Conservation (phyloP, 2,329 filamentous ascomycete species). For the Westerdykella sp. region DNA sequence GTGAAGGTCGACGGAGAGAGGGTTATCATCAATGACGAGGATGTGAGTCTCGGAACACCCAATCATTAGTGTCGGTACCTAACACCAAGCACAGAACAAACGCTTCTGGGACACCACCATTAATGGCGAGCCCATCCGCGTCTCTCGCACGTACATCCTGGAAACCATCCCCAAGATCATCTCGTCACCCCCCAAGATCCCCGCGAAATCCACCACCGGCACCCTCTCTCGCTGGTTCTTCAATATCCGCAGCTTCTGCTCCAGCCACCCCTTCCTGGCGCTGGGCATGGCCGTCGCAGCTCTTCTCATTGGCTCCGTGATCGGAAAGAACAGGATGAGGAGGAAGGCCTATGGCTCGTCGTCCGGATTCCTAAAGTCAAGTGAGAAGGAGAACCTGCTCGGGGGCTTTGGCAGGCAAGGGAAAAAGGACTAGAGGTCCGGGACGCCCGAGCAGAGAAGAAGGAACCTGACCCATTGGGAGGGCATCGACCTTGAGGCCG, state of each 20-base stretch:
- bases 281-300: constrained; percentile 54
- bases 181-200: constrained; percentile 62
- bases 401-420: constrained; percentile 47
- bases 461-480: too few species aligned
- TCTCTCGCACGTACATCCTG: constrained; percentile 82
- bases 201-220: constrained; percentile 70
- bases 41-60: constrained; percentile 57
- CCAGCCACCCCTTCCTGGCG: constrained; percentile 42
- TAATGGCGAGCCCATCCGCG: constrained; percentile 82
- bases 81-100: constrained; percentile 57
- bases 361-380: constrained; percentile 57
- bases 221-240: constrained; percentile 64
- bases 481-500: too few species aligned
- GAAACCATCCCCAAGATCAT: constrained; percentile 74
- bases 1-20: constrained; percentile 71
- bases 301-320: constrained; percentile 43
- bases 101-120: constrained; percentile 92
- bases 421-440: constrained; percentile 25
- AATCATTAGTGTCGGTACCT: not conserved
- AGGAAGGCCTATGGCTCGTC: constrained; percentile 45
- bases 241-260: constrained; percentile 36
- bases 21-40: constrained; percentile 95
- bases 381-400: constrained; percentile 63
- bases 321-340: constrained; percentile 28
- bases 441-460: too few species aligned